Base-by-base conservation (phyloP, 2,329 filamentous ascomycete species). In the Exophiala dermatitidis region DNA sequence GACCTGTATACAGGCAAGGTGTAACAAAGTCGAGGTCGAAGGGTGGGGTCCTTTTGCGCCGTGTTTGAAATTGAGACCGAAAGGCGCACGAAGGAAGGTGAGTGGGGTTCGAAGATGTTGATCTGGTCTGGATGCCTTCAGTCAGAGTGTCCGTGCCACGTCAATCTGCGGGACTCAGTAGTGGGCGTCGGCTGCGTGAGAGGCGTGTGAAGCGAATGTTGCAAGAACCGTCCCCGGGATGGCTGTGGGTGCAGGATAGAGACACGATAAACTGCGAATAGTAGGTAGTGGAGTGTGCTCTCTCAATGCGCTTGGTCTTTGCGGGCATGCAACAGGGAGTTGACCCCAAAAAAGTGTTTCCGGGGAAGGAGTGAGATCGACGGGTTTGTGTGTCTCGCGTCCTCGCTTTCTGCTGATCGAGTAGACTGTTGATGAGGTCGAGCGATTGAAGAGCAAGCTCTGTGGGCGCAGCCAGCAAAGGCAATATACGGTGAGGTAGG, bases 101-200 rank as follows among this genome's bases (percentile, higher is more conserved):
- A 50, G 52, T 54, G 47, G 52, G 41, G 47, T 46, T 40, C 12
- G 31, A 19, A 28, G 42, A 51, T 47, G 46, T 36, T 45, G 37
- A 43, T 46, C 50, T 12, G 51, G 52, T 58, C 52, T 55, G 46
- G 56, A 58, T 44, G 33, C 40, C 30, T 40, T 42, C 12, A n/a
- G 46, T 54, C 48, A 36, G 26, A 40, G 42, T 42, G 49, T 26
- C 31, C 19, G 49, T 53, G 47, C 43, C 46, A 55, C 52, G 37
- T 51, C 44, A 45, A 44, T 36, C 38, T 30, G 46, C 32, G 42
- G 28, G 2, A 45, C 6, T 45, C n/a, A 32, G 34, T n/a, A n/a
- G n/a, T 32, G 5, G 38, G 38, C 19, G 38, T 5, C 19, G 19
- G 38, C 28, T 5, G 12, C 12, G 38, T 26, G 10, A 5, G 38